Base-by-base conservation (phyloP, 2,329 filamentous ascomycete species). In the Verticillium isaacii region DNA sequence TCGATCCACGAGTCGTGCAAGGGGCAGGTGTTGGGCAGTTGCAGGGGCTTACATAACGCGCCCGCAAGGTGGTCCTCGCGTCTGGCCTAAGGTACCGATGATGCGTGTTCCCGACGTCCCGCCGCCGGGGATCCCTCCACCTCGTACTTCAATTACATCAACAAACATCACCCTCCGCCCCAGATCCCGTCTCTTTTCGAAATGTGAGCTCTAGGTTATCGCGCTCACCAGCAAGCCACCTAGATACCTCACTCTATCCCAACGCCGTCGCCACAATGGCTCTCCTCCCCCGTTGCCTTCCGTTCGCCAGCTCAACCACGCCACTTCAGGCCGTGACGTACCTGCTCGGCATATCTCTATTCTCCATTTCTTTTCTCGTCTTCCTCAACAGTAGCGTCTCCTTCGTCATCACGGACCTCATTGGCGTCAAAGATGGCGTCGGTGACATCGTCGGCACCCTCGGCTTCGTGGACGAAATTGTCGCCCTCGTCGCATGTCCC, bases 301-400 rank as follows among this genome's bases (percentile, higher is more conserved):
- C 86, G 32, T 89, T 89, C 74, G 80, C 85, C 64, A 73, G 80
- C 25, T 80, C 82, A 55, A 86, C 85, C n/a, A 88, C 86, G 14
- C 76, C 81, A 5, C 72, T 84, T 23, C 86, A 89, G 70, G 87
- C 85, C n/a, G 74, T 84, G 62, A 90, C 91, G 34, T 96, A 96
- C 74, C 86, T 96, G 39, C 82, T 93, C 66, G 89, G 89, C 72
- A 90, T 95, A 70, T 91, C 90, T 64, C 86, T 96, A 68, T 94
- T 94, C 80, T 92, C 88, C 75, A 95, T 96, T 71, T 89, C 90
- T 60, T 95, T 95, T 78, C 89, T 96, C 66, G 92, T 96, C 70
- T 96, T 96, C 77, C 85, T 96, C 65, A 95, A 95, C 80, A 90
- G 88, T 78, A 89, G 87, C 71, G 82, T 95, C 63, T 92, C 89